phyloP scores from a whole-genome alignment of 495 filamentous ascomycete genomes.

The Penicillium macrosclerotiorum region DNA sequence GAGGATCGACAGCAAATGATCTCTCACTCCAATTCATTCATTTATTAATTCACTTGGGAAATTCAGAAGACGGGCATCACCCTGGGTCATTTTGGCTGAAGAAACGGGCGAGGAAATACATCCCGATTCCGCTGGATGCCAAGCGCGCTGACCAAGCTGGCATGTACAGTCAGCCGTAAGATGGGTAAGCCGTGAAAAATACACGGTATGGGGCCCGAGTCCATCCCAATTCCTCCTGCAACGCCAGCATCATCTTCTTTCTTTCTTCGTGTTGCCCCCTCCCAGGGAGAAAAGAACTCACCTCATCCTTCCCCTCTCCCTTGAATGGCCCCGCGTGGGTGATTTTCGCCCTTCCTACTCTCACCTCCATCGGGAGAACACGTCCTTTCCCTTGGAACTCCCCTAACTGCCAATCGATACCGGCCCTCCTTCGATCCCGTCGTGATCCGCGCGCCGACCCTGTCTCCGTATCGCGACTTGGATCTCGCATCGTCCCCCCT shows the following conservation, averaged over 20 bases:
- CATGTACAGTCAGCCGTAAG: conserved; percentile 4
- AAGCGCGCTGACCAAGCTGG: conserved; percentile 12
- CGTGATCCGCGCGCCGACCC: conserved; percentile 8
- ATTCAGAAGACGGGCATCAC: too few relatives aligned
- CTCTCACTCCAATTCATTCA: too few relatives aligned
- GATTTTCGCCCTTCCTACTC: too few relatives aligned
- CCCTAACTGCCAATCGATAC: conserved; percentile 2
- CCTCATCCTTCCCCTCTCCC: conserved; percentile 3
- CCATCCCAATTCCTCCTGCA: too few relatives aligned
- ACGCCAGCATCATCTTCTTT: conserved; percentile 16
- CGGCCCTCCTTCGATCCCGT: conserved; percentile 4
- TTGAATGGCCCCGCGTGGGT: conserved; percentile 4
- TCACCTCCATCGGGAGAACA: neutral
- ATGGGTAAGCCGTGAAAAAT: neutral
- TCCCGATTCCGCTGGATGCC: too few relatives aligned
- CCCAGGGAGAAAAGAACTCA: conserved; percentile 11
- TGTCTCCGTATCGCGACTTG: neutral
- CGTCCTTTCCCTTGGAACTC: neutral
- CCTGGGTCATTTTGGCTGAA: too few relatives aligned
- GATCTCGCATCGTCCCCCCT: neutral
- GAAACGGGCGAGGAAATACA: too few relatives aligned
- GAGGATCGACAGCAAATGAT: too few relatives aligned
- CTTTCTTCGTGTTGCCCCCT: conserved; percentile 11
- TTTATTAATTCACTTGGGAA: too few relatives aligned
- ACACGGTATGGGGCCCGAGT: conserved; percentile 9